Evolutionary conservation across 148 eudicot genomes (phyloP).

Genomic region (Amaranthus palmeri): DNA sequence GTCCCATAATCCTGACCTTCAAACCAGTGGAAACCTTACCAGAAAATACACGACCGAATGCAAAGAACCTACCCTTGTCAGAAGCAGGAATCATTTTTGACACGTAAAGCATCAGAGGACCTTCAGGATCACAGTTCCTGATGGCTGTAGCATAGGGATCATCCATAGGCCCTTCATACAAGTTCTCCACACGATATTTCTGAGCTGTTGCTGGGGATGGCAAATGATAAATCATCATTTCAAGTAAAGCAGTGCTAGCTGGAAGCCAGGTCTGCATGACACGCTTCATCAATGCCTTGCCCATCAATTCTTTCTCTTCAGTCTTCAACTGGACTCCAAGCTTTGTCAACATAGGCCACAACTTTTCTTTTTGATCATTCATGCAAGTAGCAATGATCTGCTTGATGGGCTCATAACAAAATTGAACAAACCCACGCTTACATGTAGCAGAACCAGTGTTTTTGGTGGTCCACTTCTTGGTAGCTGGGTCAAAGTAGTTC

Average conservation of each 20-base stretch:
- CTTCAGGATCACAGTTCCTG: conserved; percentile 24
- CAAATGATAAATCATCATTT: conserved; percentile 76
- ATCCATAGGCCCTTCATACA: conserved; percentile 48
- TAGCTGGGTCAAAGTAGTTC: conserved; percentile 36
- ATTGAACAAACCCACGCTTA: conserved; percentile 42
- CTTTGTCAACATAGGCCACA: conserved; percentile 59
- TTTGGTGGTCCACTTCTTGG: conserved; percentile 39
- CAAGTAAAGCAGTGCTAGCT: conserved; percentile 60
- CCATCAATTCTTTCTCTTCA: conserved; percentile 60
- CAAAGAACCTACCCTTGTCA: conserved; percentile 70
- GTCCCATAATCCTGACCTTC: conserved; percentile 23
- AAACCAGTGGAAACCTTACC: conserved; percentile 36
- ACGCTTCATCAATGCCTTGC: conserved; percentile 44
- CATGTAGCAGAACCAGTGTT: conserved; percentile 30
- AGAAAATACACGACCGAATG: conserved; percentile 68
- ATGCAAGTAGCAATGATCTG: conserved; percentile 27
- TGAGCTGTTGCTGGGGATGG: conserved; percentile 67
- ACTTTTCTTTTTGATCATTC: conserved; percentile 46
- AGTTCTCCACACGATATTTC: conserved; percentile 44
- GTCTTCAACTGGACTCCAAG: conserved; percentile 36
- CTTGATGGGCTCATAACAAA: conserved; percentile 44
- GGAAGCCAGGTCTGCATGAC: conserved; percentile 51
- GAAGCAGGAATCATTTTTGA: conserved; percentile 61
- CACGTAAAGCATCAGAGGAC: conserved; percentile 33
- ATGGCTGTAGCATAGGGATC: conserved; percentile 30